Conservation (phyloP, 179 eudicot genomes). For the Carnegiea gigantea region DNA sequence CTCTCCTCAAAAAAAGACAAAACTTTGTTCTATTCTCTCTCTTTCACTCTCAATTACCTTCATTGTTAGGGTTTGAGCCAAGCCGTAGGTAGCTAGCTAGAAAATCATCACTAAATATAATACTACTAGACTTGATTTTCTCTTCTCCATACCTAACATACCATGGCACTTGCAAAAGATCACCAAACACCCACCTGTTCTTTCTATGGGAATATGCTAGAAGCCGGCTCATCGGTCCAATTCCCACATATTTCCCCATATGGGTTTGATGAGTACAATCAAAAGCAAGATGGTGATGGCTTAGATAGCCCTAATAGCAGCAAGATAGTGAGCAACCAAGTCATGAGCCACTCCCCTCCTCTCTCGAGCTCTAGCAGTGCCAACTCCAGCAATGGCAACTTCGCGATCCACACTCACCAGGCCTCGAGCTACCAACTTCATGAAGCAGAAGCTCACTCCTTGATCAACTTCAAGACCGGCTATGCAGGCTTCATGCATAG, state of each 20-base stretch:
- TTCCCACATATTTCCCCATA: conserved; percentile 38
- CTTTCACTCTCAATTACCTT: neutral
- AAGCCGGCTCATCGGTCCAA: conserved; percentile 30
- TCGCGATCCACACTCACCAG: conserved; percentile 32
- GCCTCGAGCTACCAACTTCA: conserved; percentile 31
- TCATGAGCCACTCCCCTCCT: conserved; percentile 50
- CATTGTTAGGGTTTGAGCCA: conserved; percentile 17
- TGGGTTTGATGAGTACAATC: conserved; percentile 34
- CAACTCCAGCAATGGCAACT: conserved; percentile 50
- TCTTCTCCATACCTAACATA: neutral
- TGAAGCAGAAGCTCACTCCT: conserved; percentile 51
- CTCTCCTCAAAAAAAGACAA: conserved; percentile 14
- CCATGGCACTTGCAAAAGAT: conserved; percentile 69
- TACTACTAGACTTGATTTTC: neutral
- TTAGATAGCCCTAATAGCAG: conserved; percentile 30
- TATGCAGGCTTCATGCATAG: conserved; percentile 40
- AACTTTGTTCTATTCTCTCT: conserved; percentile 5
- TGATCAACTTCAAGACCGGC: conserved; percentile 53
- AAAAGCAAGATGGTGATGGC: conserved; percentile 28
- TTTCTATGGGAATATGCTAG: conserved; percentile 40
- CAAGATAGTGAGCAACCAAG: conserved; percentile 22
- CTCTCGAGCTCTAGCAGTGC: conserved; percentile 72
- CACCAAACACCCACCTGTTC: conserved; percentile 39
- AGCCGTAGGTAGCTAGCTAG: conserved; percentile 11
- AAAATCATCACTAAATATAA: neutral